phyloP scores from a whole-genome alignment of 305 asterid species.

The Solanum hybrid region DNA sequence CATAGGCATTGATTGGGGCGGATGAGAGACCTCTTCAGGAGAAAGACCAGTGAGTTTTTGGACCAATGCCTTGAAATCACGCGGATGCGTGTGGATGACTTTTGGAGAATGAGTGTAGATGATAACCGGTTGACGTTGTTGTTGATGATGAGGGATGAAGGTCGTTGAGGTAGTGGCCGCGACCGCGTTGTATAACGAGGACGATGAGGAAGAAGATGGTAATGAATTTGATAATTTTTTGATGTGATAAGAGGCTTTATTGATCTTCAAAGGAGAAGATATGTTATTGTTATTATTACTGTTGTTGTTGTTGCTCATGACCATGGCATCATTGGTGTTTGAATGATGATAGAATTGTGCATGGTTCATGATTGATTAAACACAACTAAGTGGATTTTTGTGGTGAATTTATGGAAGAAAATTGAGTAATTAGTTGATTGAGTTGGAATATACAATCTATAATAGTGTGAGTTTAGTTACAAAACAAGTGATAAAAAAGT shows the following conservation, averaged over 20 bases:
- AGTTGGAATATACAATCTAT: not conserved
- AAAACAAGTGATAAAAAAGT: not conserved
- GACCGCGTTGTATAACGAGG: conserved; percentile 4
- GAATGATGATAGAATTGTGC: not conserved
- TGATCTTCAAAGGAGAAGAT: conserved; percentile 15
- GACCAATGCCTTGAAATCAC: conserved; percentile 16
- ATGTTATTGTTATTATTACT: not conserved
- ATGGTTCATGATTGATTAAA: not conserved
- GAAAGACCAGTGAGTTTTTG: conserved; percentile 17
- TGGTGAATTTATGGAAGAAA: not conserved
- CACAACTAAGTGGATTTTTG: not conserved
- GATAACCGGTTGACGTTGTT: conserved; percentile 12
- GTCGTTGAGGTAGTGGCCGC: not conserved
- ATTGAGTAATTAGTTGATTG: not conserved
- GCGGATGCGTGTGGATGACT: conserved; percentile 12
- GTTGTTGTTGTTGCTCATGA: not conserved
- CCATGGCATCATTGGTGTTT: not conserved
- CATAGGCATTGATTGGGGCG: not conserved
- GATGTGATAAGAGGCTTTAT: conserved; percentile 20
- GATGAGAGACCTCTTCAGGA: not conserved
- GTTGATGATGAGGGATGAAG: conserved; percentile 12
- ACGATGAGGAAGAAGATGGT: conserved; percentile 10
- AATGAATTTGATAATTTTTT: conserved; percentile 14
- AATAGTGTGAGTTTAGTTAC: not conserved
- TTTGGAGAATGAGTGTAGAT: conserved; percentile 19